Base-by-base conservation (phyloP, 176 grass and related monocot species). In the Puccinellia tenuiflora region DNA sequence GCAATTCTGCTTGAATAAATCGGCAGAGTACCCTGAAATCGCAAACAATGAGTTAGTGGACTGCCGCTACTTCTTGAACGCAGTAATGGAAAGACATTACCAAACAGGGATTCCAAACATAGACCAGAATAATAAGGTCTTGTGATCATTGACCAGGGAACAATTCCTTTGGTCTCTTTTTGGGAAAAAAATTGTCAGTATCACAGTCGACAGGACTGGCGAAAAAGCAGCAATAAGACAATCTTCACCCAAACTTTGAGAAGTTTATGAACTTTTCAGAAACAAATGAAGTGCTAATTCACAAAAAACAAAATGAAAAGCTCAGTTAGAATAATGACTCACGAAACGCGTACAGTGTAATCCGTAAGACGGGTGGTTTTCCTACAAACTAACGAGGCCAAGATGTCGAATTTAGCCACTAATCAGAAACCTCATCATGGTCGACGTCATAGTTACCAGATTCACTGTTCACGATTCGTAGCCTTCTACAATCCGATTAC, bases 1-100 rank as follows among this genome's bases (percentile, higher is more conserved):
- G 92, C 90, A 93, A 98, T 84, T 85, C 87, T 89, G 77, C 82
- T 91, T 83, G 96, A 95, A 80, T 98, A 98, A 80, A 84, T 91
- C 71, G 90, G 92, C 52, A 98, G 65, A 57, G 77, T 86, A 38
- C 89, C 91, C 96, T 98, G 85, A 83, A 83, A 93, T 85, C 40
- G 54, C 50, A 90, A 33, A 20, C 47, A 35, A 37, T 7, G 29
- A 79, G 14, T 86, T 56, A 90, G 84, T 38, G 29, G 7, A 82
- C 26, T 73, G 17, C 6, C 3, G 26, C 13, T 47, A 73, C 56
- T 61, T 43, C 24, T 30, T 46, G 35, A 30, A 57, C 15, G 51
- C 26, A 45, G 51, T 45, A 59, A 72, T n/a, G 56, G 9, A 42
- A 71, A 26, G 25, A 73, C 42, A 73, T 48, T 73, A 26, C 42